Percentiles rank a stretch among this genome's conserved stretches.
Evolutionary conservation across 192 early-diverging fungal genomes (phyloP).

Genomic region (Umbelopsis ramanniana): DNA sequence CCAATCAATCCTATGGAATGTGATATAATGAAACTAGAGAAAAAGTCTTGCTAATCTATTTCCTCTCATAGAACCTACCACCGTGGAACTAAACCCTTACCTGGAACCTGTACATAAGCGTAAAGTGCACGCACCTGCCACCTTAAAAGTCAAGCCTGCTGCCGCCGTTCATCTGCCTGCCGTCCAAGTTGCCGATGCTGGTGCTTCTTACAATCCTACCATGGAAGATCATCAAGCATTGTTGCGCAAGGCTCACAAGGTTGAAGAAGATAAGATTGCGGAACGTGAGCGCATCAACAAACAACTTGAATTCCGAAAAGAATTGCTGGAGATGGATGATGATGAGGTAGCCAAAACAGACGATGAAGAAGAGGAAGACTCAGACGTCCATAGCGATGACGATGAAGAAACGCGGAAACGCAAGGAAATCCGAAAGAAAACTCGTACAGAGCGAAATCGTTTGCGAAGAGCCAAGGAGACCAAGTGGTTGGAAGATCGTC

Average conservation of each 20-base stretch:
- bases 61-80: slow-evolving; percentile 22
- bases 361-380: slow-evolving; percentile 43
- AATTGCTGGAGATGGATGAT: slow-evolving; percentile 29
- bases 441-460: slow-evolving; percentile 62
- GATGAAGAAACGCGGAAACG: slow-evolving; percentile 37
- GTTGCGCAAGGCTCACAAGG: slow-evolving; percentile 60
- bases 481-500: slow-evolving; percentile 39
- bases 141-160: slow-evolving; percentile 51
- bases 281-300: slow-evolving; percentile 41
- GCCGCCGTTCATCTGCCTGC: slow-evolving; percentile 55
- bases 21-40: not conserved
- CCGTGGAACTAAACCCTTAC: not conserved
- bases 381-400: slow-evolving; percentile 18
- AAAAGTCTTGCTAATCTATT: not conserved
- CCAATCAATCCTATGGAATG: too few species aligned
- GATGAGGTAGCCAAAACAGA: slow-evolving; percentile 36
- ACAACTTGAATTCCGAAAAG: slow-evolving; percentile 50
- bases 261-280: slow-evolving; percentile 53
- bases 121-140: slow-evolving; percentile 43
- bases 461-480: slow-evolving; percentile 46
- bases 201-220: slow-evolving; percentile 90
- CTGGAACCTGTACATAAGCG: slow-evolving; percentile 39
- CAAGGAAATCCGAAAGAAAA: slow-evolving; percentile 49
- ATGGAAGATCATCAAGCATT: slow-evolving; percentile 79
- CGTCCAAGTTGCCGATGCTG: slow-evolving; percentile 78